Evolutionary conservation across 2,329 filamentous ascomycete species (phyloP), one percentile per base, ranked within the genome.

Genomic region (Colletotrichum gloeosporioides): DNA sequence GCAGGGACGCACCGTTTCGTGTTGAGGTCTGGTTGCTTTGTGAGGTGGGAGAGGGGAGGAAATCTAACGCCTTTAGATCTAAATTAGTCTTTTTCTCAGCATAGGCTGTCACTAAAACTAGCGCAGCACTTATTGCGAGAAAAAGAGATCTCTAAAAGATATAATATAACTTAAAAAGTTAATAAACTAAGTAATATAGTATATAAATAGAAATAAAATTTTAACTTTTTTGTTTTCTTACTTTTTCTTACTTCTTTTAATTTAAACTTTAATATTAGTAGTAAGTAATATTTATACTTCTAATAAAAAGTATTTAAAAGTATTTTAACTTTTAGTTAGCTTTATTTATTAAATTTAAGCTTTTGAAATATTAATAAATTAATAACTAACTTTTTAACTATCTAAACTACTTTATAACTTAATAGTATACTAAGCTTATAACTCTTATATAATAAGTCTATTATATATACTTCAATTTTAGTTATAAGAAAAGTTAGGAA

Each of bases 401-500:
- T 2, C 18, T 18, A 9, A 18, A 9, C 2, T 18, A 39, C 0
- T 0, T 39, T 18, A 9, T 3, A 39, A 18, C 16, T 8, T 18
- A 18, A 39, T 0, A 9, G 0, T 8, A 39, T 39, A 4, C 34
- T 16, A 39, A 15, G 7, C 4, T 16, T 39, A 16, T 0, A 39
- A 4, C 0, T 16, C 34, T 4, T 4, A 39, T 4, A 8, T 16
- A 16, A 15, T 39, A 3, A 39, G 8, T 0, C 7, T 39, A 39
- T 1, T 16, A 0, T 0, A 4, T 4, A 39, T 39, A 39, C 34
- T 39, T 39, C 16, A 0, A 0, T 16, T 39, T 39, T 16, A 39
- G 4, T 0, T 0, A 39, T 39, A 39, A 0, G 0, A 39, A 39
- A 16, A 39, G 34, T 4, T 8, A 39, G 7, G 0, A 1, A 39